Conservation (phyloP, 805 yeast species). For the Candida insectorum region DNA sequence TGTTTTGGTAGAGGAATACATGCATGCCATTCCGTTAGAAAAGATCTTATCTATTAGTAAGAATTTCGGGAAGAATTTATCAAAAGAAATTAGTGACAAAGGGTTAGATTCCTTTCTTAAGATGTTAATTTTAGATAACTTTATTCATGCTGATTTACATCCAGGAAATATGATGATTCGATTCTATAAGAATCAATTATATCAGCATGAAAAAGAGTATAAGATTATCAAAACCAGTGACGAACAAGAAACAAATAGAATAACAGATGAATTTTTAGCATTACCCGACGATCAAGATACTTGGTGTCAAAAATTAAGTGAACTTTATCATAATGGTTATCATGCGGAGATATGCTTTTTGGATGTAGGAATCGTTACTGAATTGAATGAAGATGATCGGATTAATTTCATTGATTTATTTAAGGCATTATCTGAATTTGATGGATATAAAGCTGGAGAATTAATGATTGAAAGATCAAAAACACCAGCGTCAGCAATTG, state of each 20-base stretch:
- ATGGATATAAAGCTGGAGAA: constrained; percentile 93
- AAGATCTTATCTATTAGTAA: constrained; percentile 51
- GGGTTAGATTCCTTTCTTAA: constrained; percentile 88
- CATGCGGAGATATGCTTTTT: constrained; percentile 85
- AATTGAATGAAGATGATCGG: constrained; percentile 71
- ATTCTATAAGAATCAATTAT: constrained; percentile 51
- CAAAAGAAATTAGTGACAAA: constrained; percentile 71
- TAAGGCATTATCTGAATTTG: constrained; percentile 83
- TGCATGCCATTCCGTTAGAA: constrained; percentile 81
- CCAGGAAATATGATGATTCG: constrained; percentile 91
- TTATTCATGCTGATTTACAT: constrained; percentile 94
- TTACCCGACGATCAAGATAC: constrained; percentile 29
- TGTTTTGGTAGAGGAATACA: constrained; percentile 81
- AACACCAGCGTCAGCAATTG: constrained; percentile 88
- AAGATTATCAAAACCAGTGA: constrained; percentile 39
- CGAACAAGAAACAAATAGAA: constrained; percentile 44
- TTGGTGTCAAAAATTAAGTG: constrained; percentile 46
- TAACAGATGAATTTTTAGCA: constrained; percentile 38
- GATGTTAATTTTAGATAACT: constrained; percentile 90
- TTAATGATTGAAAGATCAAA: constrained; percentile 92
- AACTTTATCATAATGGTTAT: constrained; percentile 54
- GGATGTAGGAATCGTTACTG: constrained; percentile 93
- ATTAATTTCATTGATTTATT: constrained; percentile 86
- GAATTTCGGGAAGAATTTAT: constrained; percentile 47
- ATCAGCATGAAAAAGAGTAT: constrained; percentile 41